These are phyloP conservation scores for Colletotrichum musicola DNA, from an alignment of 2,329 filamentous ascomycete genomes.

Conservation along the genomic window DNA sequence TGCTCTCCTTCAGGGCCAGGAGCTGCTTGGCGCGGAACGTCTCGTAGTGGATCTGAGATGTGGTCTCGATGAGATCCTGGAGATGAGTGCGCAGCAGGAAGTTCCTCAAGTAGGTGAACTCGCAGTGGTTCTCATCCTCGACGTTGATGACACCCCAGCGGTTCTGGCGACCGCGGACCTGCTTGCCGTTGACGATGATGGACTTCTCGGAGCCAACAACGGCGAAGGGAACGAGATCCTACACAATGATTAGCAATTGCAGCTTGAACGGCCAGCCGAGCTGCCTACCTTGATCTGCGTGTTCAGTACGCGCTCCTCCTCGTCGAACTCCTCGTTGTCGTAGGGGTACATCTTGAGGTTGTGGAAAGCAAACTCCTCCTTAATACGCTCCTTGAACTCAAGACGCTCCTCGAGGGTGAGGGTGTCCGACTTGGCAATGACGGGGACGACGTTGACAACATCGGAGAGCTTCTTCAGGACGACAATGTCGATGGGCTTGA, in stretches of 20 bases:
- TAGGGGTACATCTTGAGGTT: slow-evolving; percentile 99
- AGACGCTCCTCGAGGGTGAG: slow-evolving; percentile 95
- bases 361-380: slow-evolving; percentile 99
- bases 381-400: slow-evolving; percentile 98
- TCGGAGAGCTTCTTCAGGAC: slow-evolving; percentile 99
- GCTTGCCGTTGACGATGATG: slow-evolving; percentile 96
- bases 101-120: slow-evolving; percentile 98
- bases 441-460: slow-evolving; percentile 98
- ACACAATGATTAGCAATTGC: slow-evolving; percentile 49
- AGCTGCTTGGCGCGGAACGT: slow-evolving; percentile 99
- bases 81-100: slow-evolving; percentile 98
- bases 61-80: slow-evolving; percentile 98
- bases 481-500: slow-evolving; percentile 99
- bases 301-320: slow-evolving; percentile 94
- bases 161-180: slow-evolving; percentile 98
- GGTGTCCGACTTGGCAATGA: slow-evolving; percentile 98
- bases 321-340: slow-evolving; percentile 98
- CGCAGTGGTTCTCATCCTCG: slow-evolving; percentile 99
- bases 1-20: slow-evolving; percentile 97
- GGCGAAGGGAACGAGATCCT: slow-evolving; percentile 96
- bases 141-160: slow-evolving; percentile 99
- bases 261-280: background rate
- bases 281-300: slow-evolving; percentile 88
- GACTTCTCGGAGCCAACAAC: slow-evolving; percentile 98
- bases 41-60: slow-evolving; percentile 99